Base-by-base conservation (phyloP, 2,329 filamentous ascomycete species). In the Zymoseptoria passerinii region DNA sequence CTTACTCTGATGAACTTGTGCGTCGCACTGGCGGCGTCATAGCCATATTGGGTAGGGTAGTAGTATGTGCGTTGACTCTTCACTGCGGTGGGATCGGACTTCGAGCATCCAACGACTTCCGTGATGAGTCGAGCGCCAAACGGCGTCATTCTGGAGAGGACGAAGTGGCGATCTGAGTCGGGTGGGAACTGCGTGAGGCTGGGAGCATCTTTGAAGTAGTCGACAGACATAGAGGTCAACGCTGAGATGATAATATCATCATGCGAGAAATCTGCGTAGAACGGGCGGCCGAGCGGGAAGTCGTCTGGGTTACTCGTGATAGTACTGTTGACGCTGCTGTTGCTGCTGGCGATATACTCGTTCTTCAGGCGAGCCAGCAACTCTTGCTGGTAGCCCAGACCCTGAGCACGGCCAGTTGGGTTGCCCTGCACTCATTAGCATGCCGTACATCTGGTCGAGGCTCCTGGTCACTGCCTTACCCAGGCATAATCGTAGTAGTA, bases 201-300 rank as follows among this genome's bases (percentile, higher is more conserved):
- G 1, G 79, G 77, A 1, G 78, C 65, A 8, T 79, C 76, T 20
- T 75, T 75, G 71, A 83, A 78, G 65, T 83, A 82, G 62, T 83
- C 78, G 23, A 84, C 62, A 10, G 77, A 79, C 68, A 83, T 74
- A 3, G 81, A 80, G 0, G 79, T 75, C 10, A 83, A 70, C 4
- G 75, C 74, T 3, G 75, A 77, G 57, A 81, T 67, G 61, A 82
- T 77, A 61, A 81, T 78, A 61, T 81, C 77, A 67, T 82, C 79
- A 66, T 81, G 80, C 9, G 73, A 75, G 70, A 81, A 80, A 64
- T 82, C 80, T 59, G 79, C 73, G 64, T 81, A 82, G 64, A 82
- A 76, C 1, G 74, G 74, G 57, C 76, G 74, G 50, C 71, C 70
- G 1, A 81, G 73, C 0, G 80, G 79, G 66, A 82, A 81, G 28